Percentiles rank a stretch among this genome's conserved stretches.
These are phyloP conservation scores for Phytophthora citrophthora DNA, from an alignment of 352 stramenopile species.

Conservation along the genomic window DNA sequence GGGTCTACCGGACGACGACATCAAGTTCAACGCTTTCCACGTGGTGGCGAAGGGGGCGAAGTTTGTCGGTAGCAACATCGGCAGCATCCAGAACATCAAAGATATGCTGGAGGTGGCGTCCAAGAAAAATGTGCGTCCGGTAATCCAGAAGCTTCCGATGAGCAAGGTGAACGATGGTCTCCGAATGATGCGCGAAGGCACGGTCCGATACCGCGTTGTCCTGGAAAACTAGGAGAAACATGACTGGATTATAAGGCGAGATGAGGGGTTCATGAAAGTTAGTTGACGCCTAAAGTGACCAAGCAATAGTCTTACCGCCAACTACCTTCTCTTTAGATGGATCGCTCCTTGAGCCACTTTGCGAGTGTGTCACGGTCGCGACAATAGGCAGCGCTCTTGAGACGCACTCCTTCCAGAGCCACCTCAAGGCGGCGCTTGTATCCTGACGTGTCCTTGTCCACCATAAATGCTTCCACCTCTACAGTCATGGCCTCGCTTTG, in stretches of 20 bases:
- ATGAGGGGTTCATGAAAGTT: neutral
- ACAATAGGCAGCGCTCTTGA: slow-evolving; percentile 55
- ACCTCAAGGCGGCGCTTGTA: slow-evolving; percentile 64
- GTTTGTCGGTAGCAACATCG: slow-evolving; percentile 67
- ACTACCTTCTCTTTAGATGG: slow-evolving; percentile 17
- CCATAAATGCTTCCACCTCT: slow-evolving; percentile 64
- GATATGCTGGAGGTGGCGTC: slow-evolving; percentile 15
- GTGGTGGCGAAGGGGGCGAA: slow-evolving; percentile 50
- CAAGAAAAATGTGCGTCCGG: slow-evolving; percentile 57
- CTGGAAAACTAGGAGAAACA: slow-evolving; percentile 12
- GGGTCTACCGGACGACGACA: slow-evolving; percentile 55
- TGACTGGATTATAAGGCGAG: neutral
- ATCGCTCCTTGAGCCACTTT: slow-evolving; percentile 58
- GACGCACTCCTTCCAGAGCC: slow-evolving; percentile 61
- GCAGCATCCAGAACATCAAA: slow-evolving; percentile 39
- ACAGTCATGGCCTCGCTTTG: slow-evolving; percentile 52
- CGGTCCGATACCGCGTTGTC: slow-evolving; percentile 39
- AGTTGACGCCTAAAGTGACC: neutral
- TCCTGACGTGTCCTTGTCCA: slow-evolving; percentile 58
- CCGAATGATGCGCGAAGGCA: slow-evolving; percentile 43
- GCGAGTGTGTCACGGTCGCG: slow-evolving; percentile 62
- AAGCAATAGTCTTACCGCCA: neutral
- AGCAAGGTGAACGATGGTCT: slow-evolving; percentile 46
- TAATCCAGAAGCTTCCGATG: slow-evolving; percentile 60
- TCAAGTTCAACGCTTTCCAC: slow-evolving; percentile 50